Evolutionary conservation across 345 rosid genomes (phyloP), one percentile per base, ranked within the genome.

Genomic region (Brassica napus): DNA sequence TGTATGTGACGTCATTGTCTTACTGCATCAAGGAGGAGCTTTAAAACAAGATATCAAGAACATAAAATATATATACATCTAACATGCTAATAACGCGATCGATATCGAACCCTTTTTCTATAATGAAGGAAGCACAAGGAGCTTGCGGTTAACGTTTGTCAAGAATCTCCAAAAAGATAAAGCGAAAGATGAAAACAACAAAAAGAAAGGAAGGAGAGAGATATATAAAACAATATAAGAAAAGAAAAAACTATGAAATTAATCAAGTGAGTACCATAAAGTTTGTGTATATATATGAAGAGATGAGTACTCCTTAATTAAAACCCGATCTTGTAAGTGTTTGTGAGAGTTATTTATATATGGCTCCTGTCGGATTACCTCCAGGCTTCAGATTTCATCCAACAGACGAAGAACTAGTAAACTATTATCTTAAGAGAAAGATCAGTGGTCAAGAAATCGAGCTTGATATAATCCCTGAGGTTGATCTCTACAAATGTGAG

Each of bases 401-500:
- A 0, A 94, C 97, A 0, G 98, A 94, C 73, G 97, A 94, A 83
- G 98, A 94, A 79, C 96, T 94, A 5, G 97, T 94, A 59, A 94
- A 94, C 82, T 94, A 92, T 81, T 94, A 94, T 77, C 91, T 94
- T 42, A 94, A 92, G 85, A 83, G 97, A 71, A 94, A 94, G 78
- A 89, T 94, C 42, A 86, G 84, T 39, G 91, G 97, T 59, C 94
- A 86, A 71, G 93, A 94, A 76, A 94, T 94, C 44, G 97, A 94
- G 68, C 94, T 94, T 55, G 98, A 94, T 83, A 94, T 94, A 57
- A 94, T 94, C 67, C 98, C 98, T 1, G 98, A 94, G 77, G 91
- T 94, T 73, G 98, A 94, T 85, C 95, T 94, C 83, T 94, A 94
- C 92, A 94, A 94, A 89, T 90, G 97, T 59, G 98, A 94, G 87